phyloP scores from a whole-genome alignment of 2,329 filamentous ascomycete genomes.

The Cladorrhinum sp. region DNA sequence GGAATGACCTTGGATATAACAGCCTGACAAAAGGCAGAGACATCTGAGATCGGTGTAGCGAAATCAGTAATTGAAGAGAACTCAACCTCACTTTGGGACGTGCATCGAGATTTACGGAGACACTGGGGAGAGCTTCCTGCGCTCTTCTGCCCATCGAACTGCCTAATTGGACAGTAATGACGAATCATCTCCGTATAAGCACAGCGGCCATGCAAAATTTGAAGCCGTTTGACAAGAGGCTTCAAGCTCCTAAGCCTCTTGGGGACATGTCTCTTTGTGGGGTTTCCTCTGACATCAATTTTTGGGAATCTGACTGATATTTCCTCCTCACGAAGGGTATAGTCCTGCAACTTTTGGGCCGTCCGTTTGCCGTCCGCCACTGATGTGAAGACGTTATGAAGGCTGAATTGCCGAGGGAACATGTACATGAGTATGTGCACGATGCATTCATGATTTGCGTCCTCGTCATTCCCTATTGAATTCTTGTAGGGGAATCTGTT shows the following conservation, averaged over 20 bases:
- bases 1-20: slow-evolving; percentile 72
- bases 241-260: slow-evolving; percentile 62
- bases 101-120: slow-evolving; percentile 22
- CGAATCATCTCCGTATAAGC: slow-evolving; percentile 75
- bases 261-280: slow-evolving; percentile 44
- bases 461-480: slow-evolving; percentile 10
- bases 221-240: slow-evolving; percentile 64
- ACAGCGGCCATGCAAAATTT: slow-evolving; percentile 69
- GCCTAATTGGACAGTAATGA: slow-evolving; percentile 71
- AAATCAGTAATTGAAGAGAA: slow-evolving; percentile 57
- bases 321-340: slow-evolving; percentile 80
- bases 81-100: slow-evolving; percentile 38
- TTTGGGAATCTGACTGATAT: slow-evolving; percentile 49
- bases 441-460: slow-evolving; percentile 48
- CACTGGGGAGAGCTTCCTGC: slow-evolving; percentile 3
- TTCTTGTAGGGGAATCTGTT: slow-evolving; percentile 59
- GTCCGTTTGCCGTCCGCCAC: slow-evolving; percentile 63
- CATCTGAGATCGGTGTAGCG: slow-evolving; percentile 63
- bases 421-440: slow-evolving; percentile 84
- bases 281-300: slow-evolving; percentile 21
- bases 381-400: slow-evolving; percentile 91
- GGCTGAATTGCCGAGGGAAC: slow-evolving; percentile 83
- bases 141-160: slow-evolving; percentile 1
- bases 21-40: slow-evolving; percentile 85
- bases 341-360: slow-evolving; percentile 74